These are phyloP conservation scores for Exophiala oligosperma DNA, from an alignment of 2,329 filamentous ascomycete species.

Conservation along the genomic window DNA sequence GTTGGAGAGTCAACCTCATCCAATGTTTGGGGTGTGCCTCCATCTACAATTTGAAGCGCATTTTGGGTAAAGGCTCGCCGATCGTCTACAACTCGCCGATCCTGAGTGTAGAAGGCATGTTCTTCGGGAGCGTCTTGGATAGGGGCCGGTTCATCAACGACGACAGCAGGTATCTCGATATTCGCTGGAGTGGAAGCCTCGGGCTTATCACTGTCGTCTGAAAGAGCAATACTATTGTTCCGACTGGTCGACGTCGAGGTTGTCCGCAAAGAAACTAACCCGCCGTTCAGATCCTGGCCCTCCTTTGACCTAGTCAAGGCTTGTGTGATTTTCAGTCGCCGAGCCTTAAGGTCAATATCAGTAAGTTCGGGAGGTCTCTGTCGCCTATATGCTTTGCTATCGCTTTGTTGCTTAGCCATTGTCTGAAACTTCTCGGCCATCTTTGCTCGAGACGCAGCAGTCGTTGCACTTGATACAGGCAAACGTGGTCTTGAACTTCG, in stretches of 20 bases:
- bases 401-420: conserved; percentile 40
- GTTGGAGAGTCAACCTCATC: conserved; percentile 46
- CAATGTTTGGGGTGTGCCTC: not conserved
- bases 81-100: conserved; percentile 14
- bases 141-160: conserved; percentile 15
- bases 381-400: conserved; percentile 37
- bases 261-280: not conserved
- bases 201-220: conserved; percentile 14
- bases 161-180: conserved; percentile 22
- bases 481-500: conserved; percentile 80
- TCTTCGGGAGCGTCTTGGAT: conserved; percentile 16
- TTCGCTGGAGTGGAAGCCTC: conserved; percentile 1
- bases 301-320: conserved; percentile 67
- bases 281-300: conserved; percentile 24
- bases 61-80: conserved; percentile 31
- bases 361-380: conserved; percentile 62
- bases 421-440: conserved; percentile 58
- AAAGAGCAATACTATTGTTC: conserved; percentile 15
- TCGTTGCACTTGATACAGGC: conserved; percentile 72
- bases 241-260: conserved; percentile 14
- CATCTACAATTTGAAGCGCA: conserved; percentile 25
- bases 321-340: conserved; percentile 77
- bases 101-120: conserved; percentile 15
- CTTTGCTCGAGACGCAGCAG: conserved; percentile 68
- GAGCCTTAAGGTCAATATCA: conserved; percentile 80